phyloP scores from a whole-genome alignment of 208 protist species.

The Leishmania aethiopica region DNA sequence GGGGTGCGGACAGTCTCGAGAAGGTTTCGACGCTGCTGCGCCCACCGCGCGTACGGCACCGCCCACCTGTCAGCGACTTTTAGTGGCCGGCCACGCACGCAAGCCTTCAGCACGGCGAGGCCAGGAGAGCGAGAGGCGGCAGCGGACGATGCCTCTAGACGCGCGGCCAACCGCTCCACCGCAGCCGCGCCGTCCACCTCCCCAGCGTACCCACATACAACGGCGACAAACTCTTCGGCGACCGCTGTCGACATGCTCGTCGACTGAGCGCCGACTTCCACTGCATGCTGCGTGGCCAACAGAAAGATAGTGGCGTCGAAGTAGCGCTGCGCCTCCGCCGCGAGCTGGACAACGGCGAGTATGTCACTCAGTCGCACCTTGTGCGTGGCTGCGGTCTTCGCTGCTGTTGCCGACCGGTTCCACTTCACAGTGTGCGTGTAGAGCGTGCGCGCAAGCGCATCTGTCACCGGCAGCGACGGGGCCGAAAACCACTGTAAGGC shows the following conservation, averaged over 20 bases:
- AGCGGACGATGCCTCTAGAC: conserved; percentile 1
- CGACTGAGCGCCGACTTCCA: background rate
- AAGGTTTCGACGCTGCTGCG: conserved; percentile 10
- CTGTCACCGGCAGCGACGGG: conserved; percentile 22
- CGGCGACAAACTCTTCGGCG: conserved; percentile 19
- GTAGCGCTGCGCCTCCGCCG: conserved; percentile 22
- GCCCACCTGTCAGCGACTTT: conserved; percentile 13
- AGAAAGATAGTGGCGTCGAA: conserved; percentile 26
- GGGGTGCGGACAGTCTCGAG: background rate
- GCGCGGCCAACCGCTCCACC: conserved; percentile 2
- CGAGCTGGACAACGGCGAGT: conserved; percentile 11
- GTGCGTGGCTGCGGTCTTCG: background rate
- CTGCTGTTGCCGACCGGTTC: background rate
- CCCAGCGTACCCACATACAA: conserved; percentile 23
- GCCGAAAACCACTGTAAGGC: conserved; percentile 37
- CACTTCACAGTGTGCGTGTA: conserved; percentile 15
- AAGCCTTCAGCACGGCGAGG: conserved; percentile 15
- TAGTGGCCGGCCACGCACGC: conserved; percentile 19
- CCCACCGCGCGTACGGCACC: conserved; percentile 13
- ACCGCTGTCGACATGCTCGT: conserved; percentile 1
- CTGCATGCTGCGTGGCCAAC: conserved; percentile 13
- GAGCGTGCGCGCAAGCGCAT: conserved; percentile 42
- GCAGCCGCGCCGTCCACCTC: conserved; percentile 12
- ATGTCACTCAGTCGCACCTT: conserved; percentile 24
- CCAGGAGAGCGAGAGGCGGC: background rate